Conservation (phyloP, 805 yeast genomes). For the Scheffersomyces amazonensis region DNA sequence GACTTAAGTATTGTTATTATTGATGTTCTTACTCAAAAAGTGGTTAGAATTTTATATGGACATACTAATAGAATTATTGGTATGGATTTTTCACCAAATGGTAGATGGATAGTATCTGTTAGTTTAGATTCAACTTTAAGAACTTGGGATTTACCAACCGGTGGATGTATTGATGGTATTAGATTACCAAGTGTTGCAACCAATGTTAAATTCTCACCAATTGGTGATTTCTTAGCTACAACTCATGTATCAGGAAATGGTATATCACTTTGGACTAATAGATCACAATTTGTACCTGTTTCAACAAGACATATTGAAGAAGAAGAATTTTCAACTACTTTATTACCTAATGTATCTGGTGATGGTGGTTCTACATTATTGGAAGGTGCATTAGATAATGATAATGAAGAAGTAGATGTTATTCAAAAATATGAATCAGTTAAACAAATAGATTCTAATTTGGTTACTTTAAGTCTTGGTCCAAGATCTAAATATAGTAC, state of each 20-base stretch:
- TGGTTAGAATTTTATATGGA: conserved; percentile 86
- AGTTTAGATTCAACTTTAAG: conserved; percentile 84
- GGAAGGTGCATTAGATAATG: conserved; percentile 71
- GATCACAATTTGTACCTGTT: conserved; percentile 76
- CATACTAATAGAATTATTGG: conserved; percentile 86
- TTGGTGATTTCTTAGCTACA: conserved; percentile 89
- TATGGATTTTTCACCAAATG: conserved; percentile 89
- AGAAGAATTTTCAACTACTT: conserved; percentile 60
- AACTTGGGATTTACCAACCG: conserved; percentile 97
- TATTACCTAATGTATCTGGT: conserved; percentile 76
- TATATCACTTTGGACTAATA: conserved; percentile 87
- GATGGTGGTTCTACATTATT: conserved; percentile 69
- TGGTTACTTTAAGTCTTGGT: conserved; percentile 72
- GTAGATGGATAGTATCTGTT: conserved; percentile 88
- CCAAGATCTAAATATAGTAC: conserved; percentile 81
- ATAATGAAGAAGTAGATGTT: conserved; percentile 20
- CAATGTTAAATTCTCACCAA: conserved; percentile 72
- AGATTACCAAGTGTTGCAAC: conserved; percentile 78
- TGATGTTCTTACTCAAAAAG: conserved; percentile 75
- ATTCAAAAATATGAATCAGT: conserved; percentile 47
- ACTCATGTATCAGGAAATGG: conserved; percentile 90
- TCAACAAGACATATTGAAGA: conserved; percentile 76
- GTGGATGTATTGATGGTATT: conserved; percentile 94
- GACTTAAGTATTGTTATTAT: conserved; percentile 80
- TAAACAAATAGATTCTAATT: conserved; percentile 57